Evolutionary conservation across 768 basidiomycete species (phyloP), one percentile per base, ranked within the genome.

Genomic region (Coprinellus aureogranulatus): DNA sequence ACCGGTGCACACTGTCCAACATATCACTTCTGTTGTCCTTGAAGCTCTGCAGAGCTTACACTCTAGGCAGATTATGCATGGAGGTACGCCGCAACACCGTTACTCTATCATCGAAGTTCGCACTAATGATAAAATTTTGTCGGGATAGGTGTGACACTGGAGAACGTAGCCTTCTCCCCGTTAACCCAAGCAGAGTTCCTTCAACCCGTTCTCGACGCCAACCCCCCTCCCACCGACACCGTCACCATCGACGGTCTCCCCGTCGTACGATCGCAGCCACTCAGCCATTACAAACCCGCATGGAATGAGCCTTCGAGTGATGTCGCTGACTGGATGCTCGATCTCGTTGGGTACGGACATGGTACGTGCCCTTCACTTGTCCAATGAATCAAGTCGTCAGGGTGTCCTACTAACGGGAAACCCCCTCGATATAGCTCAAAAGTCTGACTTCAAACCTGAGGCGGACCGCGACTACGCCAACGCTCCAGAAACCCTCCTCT

Each of bases 401-500:
- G n/a, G n/a, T n/a, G n/a, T n/a, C n/a, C n/a, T n/a, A n/a, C n/a
- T n/a, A n/a, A n/a, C n/a, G n/a, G n/a, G n/a, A n/a, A n/a, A n/a
- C n/a, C n/a, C n/a, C n/a, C n/a, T n/a, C n/a, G n/a, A 44, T 16
- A 5, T 22, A 64, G 62, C 57, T 28, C 62, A 64, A 42, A 25
- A 31, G n/a, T 23, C 52, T 39, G 45, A 16, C 11, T 63, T 49
- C 26, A 44, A 53, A 25, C 60, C 58, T 5, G 60, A 64, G 27
- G 26, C 16, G 16, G 23, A 46, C 1, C 20, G 27, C 22, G 55
- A 59, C 41, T 64, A 64, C 34, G 10, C 12, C n/a, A 59, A 28
- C 18, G 62, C 62, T 4, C 62, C 62, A n/a, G 62, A 64, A 40
- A 61, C 62, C 0, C 48, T 62, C 10, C 40, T 59, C 22, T 20